phyloP scores from a whole-genome alignment of 345 rosid genomes.

The Pistacia integerrima region DNA sequence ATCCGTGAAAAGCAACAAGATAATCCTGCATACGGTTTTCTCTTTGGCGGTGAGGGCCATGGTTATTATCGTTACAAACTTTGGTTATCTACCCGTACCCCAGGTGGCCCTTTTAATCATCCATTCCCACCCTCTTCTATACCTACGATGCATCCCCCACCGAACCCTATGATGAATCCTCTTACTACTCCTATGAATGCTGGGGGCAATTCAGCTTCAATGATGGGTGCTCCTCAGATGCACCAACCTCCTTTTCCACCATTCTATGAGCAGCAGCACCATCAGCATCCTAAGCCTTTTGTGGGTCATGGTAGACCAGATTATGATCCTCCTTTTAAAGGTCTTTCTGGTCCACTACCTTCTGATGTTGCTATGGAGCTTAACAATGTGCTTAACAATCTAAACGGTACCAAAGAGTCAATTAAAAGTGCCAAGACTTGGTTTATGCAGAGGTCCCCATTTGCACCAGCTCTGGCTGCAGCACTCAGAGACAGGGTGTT shows the following conservation, averaged over 20 bases:
- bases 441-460: conserved; percentile 98
- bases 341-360: conserved; percentile 84
- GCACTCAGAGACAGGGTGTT: conserved; percentile 85
- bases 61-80: conserved; percentile 83
- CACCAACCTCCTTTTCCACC: conserved; percentile 81
- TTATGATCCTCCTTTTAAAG: conserved; percentile 77
- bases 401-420: conserved; percentile 96
- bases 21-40: conserved; percentile 86
- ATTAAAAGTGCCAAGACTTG: conserved; percentile 96
- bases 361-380: conserved; percentile 89
- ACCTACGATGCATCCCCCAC: conserved; percentile 66
- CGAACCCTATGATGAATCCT: conserved; percentile 68
- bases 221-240: conserved; percentile 61
- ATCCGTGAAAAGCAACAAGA: conserved; percentile 94
- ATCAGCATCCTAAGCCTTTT: conserved; percentile 70
- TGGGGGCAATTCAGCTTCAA: conserved; percentile 46
- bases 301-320: conserved; percentile 62
- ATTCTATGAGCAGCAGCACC: conserved; percentile 79
- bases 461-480: conserved; percentile 94
- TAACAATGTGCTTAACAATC: conserved; percentile 64
- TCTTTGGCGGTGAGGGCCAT: conserved; percentile 96
- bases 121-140: conserved; percentile 58
- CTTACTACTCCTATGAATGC: conserved; percentile 35
- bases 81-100: conserved; percentile 68
- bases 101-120: conserved; percentile 60